phyloP scores from a whole-genome alignment of 768 basidiomycete species.

The Boletus rufocinnamomeus region DNA sequence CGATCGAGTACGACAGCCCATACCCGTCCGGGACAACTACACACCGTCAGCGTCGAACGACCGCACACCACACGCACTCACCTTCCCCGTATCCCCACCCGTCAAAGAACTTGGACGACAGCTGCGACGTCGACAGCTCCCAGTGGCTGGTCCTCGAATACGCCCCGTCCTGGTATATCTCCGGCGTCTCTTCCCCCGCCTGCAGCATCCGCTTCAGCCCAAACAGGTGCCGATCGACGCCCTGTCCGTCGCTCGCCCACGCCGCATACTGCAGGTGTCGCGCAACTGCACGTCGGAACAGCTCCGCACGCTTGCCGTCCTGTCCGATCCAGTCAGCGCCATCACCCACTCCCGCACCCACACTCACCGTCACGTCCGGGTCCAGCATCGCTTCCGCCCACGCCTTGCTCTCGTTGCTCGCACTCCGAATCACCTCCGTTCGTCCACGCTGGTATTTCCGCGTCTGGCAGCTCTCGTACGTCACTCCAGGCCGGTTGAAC shows the following conservation, averaged over 20 bases:
- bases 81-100: slow-evolving; percentile 99
- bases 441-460: slow-evolving; percentile 87
- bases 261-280: slow-evolving; percentile 85
- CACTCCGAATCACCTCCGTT: slow-evolving; percentile 92
- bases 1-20: slow-evolving; percentile 89
- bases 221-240: slow-evolving; percentile 94
- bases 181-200: slow-evolving; percentile 71
- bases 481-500: slow-evolving; percentile 69
- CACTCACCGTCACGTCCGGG: slow-evolving; percentile 47
- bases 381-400: slow-evolving; percentile 92
- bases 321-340: slow-evolving; percentile 26
- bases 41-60: slow-evolving; percentile 9
- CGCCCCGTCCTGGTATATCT: slow-evolving; percentile 72
- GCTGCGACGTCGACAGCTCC: slow-evolving; percentile 91
- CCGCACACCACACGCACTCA: slow-evolving; percentile 28
- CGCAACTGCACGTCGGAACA: slow-evolving; percentile 76
- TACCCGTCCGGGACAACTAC: slow-evolving; percentile 90
- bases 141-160: slow-evolving; percentile 77
- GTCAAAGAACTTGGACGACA: slow-evolving; percentile 79
- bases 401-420: slow-evolving; percentile 77
- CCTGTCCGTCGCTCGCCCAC: slow-evolving; percentile 93
- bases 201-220: slow-evolving; percentile 83
- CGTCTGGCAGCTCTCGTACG: slow-evolving; percentile 95
- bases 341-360: accelerated
- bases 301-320: slow-evolving; percentile 57